Percentiles rank a stretch among this genome's conserved stretches.
These are phyloP conservation scores for Globisporangium splendens DNA, from an alignment of 352 stramenopile species.

Conservation along the genomic window DNA sequence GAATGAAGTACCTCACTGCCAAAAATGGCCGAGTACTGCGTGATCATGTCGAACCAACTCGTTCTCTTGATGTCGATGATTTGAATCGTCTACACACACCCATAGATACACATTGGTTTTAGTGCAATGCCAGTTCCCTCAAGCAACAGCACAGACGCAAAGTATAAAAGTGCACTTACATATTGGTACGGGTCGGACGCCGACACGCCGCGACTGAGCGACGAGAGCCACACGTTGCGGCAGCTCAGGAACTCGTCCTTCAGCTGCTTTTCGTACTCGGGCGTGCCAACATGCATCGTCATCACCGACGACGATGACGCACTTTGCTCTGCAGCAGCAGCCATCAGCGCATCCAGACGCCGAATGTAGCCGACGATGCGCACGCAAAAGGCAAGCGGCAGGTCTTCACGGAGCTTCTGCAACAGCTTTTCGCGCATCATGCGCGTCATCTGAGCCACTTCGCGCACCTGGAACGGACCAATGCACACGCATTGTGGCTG, in stretches of 20 bases:
- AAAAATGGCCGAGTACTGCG: slow-evolving; percentile 90
- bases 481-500: too few species aligned
- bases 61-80: slow-evolving; percentile 85
- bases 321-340: not conserved
- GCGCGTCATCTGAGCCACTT: slow-evolving; percentile 64
- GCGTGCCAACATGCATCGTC: slow-evolving; percentile 20
- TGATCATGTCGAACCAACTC: slow-evolving; percentile 91
- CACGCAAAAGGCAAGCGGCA: slow-evolving; percentile 78
- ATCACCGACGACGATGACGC: not conserved
- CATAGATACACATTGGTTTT: not conserved
- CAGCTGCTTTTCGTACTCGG: slow-evolving; percentile 73
- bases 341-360: slow-evolving; percentile 55
- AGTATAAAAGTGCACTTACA: slow-evolving; percentile 26
- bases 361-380: slow-evolving; percentile 77
- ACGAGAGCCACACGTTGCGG: slow-evolving; percentile 71
- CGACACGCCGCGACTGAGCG: slow-evolving; percentile 50
- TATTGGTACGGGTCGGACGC: slow-evolving; percentile 80
- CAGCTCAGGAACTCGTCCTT: slow-evolving; percentile 85
- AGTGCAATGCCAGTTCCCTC: too few species aligned
- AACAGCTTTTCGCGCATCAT: slow-evolving; percentile 71
- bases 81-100: slow-evolving; percentile 61
- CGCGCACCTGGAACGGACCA: slow-evolving; percentile 25
- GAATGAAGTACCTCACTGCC: slow-evolving; percentile 51
- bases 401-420: slow-evolving; percentile 78
- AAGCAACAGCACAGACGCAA: not conserved